Base-by-base conservation (phyloP, 495 filamentous ascomycete genomes). In the Penicillium desertorum region DNA sequence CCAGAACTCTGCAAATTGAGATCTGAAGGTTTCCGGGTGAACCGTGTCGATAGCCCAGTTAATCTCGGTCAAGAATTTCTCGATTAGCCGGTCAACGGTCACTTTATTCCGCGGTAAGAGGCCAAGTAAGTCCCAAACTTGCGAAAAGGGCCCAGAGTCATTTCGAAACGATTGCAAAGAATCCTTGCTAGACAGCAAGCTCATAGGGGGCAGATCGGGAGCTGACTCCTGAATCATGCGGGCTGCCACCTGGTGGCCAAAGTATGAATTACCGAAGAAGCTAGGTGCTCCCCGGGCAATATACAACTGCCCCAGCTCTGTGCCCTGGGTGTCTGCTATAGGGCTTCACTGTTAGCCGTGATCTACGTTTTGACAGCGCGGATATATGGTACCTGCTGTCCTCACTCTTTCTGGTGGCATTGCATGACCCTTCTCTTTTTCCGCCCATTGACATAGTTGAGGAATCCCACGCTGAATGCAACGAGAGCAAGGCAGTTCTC, bases 221-320 rank as follows among this genome's bases (percentile, higher is more conserved):
- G 59, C 59, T 19, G 59, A 61, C 22, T 61, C 59, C 44, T 61
- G 54, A 17, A 61, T 61, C 59, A 61, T 61, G 10, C 54, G 54
- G 1, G 59, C 59, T 20, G 59, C 54, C 42, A 61, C 59, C 48
- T 61, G 59, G 44, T 61, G 59, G 36, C 59, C 59, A 45, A 61
- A 61, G 47, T 61, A 61, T 14, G 59, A 61, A 32, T 61, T 61
- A 9, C 59, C 59, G 32, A 61, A 61, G 49, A 61, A 61, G 11
- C 47, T 57, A 1, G 59, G 59, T 11, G 59, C 59, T 34, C 59
- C 59, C 14, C 59, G 49, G 16, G 59, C 59, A 32, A 61, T 46
- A 23, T 61, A 61, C 9, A 61, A n/a, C 34, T 61, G 59, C 4
- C 59, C 59, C 22, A 61, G 19, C 17, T 61, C 54, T 20, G 59